phyloP scores from a whole-genome alignment of 306 rosid genomes.

The Mimosa bimucronata region DNA sequence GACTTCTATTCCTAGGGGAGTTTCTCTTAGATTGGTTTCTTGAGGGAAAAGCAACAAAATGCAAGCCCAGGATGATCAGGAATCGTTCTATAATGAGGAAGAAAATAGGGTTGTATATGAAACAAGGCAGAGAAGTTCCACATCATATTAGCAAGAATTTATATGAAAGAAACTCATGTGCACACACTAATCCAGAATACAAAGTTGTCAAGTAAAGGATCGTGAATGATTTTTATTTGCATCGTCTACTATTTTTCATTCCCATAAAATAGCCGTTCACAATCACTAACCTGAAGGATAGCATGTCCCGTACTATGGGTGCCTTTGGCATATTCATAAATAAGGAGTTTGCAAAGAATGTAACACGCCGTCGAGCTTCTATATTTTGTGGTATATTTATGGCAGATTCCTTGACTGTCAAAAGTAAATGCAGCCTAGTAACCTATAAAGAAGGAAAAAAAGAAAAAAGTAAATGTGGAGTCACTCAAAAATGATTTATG shows the following conservation, averaged over 20 bases:
- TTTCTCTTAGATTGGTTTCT: too few relatives aligned
- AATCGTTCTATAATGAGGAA: too few relatives aligned
- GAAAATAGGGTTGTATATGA: too few relatives aligned
- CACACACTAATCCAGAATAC: too few relatives aligned
- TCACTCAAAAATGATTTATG: not conserved
- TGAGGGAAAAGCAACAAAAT: too few relatives aligned
- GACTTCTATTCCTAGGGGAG: too few relatives aligned
- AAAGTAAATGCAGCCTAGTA: conserved; percentile 67
- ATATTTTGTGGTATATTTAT: conserved; percentile 73
- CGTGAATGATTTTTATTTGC: not conserved
- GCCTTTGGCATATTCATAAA: conserved; percentile 75
- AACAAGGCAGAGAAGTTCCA: too few relatives aligned
- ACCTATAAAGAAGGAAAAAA: conserved; percentile 45
- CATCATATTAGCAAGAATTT: too few relatives aligned
- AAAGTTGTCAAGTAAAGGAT: too few relatives aligned
- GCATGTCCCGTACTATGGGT: conserved; percentile 69
- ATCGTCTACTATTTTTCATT: not conserved
- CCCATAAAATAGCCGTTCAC: not conserved
- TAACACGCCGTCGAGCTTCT: conserved; percentile 80
- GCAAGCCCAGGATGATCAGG: too few relatives aligned
- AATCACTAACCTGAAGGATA: conserved; percentile 67
- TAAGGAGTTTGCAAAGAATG: conserved; percentile 78
- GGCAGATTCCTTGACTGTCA: conserved; percentile 79
- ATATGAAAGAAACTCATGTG: too few relatives aligned
- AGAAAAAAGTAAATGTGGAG: conserved; percentile 26